phyloP scores from a whole-genome alignment of 306 rosid genomes.

The Erythrophleum fordii region DNA sequence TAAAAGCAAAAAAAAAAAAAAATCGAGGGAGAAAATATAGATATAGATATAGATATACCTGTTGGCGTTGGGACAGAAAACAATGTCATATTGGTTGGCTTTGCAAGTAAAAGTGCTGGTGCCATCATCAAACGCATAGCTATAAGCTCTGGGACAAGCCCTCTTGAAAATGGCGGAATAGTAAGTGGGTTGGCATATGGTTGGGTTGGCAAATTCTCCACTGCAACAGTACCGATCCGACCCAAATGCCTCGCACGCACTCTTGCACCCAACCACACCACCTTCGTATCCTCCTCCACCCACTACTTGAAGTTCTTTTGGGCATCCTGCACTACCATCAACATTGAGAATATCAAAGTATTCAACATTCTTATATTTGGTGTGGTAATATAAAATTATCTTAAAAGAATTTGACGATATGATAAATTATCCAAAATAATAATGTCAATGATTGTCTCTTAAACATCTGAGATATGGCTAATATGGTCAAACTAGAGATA shows the following conservation, averaged over 20 bases:
- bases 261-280: constrained; percentile 76
- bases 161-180: constrained; percentile 81
- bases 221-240: constrained; percentile 84
- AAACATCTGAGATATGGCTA: too few relatives aligned
- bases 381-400: too few relatives aligned
- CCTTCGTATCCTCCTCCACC: constrained; percentile 54
- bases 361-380: too few relatives aligned
- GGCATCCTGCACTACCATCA: constrained; percentile 63
- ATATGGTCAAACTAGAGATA: too few relatives aligned
- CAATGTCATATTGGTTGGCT: constrained; percentile 72
- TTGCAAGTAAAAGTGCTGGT: constrained; percentile 92
- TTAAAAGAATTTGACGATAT: too few relatives aligned
- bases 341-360: too few relatives aligned
- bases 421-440: too few relatives aligned
- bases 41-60: constrained; percentile 40
- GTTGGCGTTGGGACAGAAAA: constrained; percentile 67
- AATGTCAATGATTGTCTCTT: too few relatives aligned
- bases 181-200: constrained; percentile 72
- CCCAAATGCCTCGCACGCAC: constrained; percentile 92
- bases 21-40: not conserved
- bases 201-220: constrained; percentile 83
- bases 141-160: constrained; percentile 94
- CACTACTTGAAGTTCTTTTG: constrained; percentile 91
- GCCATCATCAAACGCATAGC: constrained; percentile 92
- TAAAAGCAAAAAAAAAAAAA: not conserved